A percentile compares a stretch with the other conserved stretches of the same genome.
Evolutionary conservation across 768 basidiomycete genomes (phyloP).

Genomic region (Tulasnella sp.): DNA sequence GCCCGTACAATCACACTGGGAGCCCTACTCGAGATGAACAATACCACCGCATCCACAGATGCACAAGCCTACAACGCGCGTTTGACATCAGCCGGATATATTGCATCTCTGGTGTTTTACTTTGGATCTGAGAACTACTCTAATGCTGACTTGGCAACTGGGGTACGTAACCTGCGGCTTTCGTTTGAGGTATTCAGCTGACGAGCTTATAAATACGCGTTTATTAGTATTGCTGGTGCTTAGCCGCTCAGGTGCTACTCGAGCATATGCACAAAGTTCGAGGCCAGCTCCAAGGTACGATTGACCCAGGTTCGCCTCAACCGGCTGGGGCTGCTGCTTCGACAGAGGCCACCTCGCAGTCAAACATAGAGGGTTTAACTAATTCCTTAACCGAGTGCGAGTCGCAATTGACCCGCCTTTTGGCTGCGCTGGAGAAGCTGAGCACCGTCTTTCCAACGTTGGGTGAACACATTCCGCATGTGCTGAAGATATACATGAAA

Average conservation of each 20-base stretch:
- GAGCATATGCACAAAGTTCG: constrained; percentile 3
- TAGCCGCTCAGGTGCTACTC: constrained; percentile 7
- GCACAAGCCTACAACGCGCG: constrained; percentile 19
- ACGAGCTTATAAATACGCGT: neutral
- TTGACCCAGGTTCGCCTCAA: neutral
- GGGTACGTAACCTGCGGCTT: neutral
- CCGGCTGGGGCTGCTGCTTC: neutral
- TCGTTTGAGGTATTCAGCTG: neutral
- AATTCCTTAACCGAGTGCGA: constrained; percentile 8
- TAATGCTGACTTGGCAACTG: neutral
- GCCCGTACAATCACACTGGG: constrained; percentile 4
- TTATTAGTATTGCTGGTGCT: constrained; percentile 19
- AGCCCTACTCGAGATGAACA: constrained; percentile 8
- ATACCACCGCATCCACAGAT: neutral
- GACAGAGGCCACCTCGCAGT: neutral
- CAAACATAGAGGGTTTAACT: neutral
- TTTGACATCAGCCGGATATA: constrained; percentile 10
- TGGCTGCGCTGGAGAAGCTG: constrained; percentile 13
- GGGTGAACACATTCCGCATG: neutral
- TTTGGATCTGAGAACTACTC: neutral
- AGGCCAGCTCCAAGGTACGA: neutral
- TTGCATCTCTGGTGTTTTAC: constrained; percentile 15
- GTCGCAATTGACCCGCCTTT: neutral
- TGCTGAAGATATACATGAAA: neutral
- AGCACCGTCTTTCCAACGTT: constrained; percentile 7